Conservation (phyloP, 768 basidiomycete species). For the Tylopilus plumbeoviolaceoides region DNA sequence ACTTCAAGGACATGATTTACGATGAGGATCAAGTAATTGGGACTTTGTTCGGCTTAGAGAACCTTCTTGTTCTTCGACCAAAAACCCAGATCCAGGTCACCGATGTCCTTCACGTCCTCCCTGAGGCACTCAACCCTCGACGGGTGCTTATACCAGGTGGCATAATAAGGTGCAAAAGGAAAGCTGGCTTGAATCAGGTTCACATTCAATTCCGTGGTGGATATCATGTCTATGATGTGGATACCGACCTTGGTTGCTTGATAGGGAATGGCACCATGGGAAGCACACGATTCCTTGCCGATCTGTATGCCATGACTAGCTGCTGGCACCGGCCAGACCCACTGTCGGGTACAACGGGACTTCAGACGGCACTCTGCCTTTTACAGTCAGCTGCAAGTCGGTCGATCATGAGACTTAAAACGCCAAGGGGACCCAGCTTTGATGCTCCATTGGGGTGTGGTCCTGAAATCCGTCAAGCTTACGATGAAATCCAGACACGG, state of each 20-base stretch:
- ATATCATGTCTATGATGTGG: not conserved
- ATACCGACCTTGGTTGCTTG: not conserved
- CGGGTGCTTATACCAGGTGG: not conserved
- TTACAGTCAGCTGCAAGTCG: not conserved
- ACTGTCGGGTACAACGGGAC: not conserved
- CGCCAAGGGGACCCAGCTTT: not conserved
- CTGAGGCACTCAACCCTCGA: not conserved
- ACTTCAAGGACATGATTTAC: not conserved
- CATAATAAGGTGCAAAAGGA: not conserved
- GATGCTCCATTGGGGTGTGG: too few relatives aligned
- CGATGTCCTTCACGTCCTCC: not conserved
- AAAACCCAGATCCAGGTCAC: not conserved
- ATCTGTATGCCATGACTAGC: not conserved
- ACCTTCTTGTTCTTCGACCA: not conserved
- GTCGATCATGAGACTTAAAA: not conserved
- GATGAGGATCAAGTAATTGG: not conserved
- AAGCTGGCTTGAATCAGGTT: not conserved
- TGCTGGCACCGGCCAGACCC: not conserved
- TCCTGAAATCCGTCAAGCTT: not conserved
- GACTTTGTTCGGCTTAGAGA: not conserved
- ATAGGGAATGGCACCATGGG: not conserved
- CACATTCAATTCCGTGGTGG: not conserved
- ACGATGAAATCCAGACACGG: not conserved
- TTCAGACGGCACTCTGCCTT: not conserved
- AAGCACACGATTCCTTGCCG: not conserved